Conservation (phyloP, 2,329 filamentous ascomycete genomes). For the Paradendryphiella salina region DNA sequence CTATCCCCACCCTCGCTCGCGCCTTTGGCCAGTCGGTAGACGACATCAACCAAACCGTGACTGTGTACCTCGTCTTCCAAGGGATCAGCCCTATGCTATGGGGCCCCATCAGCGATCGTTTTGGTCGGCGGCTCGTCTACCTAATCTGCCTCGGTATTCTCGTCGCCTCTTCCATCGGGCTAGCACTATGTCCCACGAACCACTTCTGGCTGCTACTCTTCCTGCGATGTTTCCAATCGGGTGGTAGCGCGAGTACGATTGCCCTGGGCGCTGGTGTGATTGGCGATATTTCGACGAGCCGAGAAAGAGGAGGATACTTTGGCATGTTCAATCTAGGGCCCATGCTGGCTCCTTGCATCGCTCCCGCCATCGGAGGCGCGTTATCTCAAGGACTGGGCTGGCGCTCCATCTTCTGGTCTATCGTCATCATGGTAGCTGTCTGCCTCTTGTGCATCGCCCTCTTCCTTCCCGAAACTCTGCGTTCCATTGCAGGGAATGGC, state of each 20-base stretch:
- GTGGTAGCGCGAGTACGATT: slow-evolving; percentile 49
- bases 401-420: slow-evolving; percentile 46
- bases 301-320: slow-evolving; percentile 73
- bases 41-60: slow-evolving; percentile 56
- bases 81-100: slow-evolving; percentile 58
- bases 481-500: slow-evolving; percentile 49
- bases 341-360: slow-evolving; percentile 37
- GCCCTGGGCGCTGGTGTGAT: slow-evolving; percentile 71
- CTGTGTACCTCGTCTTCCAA: slow-evolving; percentile 55
- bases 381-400: slow-evolving; percentile 43
- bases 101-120: slow-evolving; percentile 56
- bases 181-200: slow-evolving; percentile 41
- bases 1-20: slow-evolving; percentile 37
- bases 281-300: slow-evolving; percentile 69
- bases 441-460: slow-evolving; percentile 41
- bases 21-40: slow-evolving; percentile 49
- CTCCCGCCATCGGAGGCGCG: slow-evolving; percentile 41
- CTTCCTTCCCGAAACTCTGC: slow-evolving; percentile 50
- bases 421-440: slow-evolving; percentile 47
- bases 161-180: slow-evolving; percentile 39
- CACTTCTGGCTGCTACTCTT: slow-evolving; percentile 41
- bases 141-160: slow-evolving; percentile 47
- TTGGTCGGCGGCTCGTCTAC: slow-evolving; percentile 57
- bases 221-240: slow-evolving; percentile 44
- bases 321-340: slow-evolving; percentile 63